Evolutionary conservation across 371 early-diverging fungal species (phyloP).

Genomic region (Conidiobolus incongruus): DNA sequence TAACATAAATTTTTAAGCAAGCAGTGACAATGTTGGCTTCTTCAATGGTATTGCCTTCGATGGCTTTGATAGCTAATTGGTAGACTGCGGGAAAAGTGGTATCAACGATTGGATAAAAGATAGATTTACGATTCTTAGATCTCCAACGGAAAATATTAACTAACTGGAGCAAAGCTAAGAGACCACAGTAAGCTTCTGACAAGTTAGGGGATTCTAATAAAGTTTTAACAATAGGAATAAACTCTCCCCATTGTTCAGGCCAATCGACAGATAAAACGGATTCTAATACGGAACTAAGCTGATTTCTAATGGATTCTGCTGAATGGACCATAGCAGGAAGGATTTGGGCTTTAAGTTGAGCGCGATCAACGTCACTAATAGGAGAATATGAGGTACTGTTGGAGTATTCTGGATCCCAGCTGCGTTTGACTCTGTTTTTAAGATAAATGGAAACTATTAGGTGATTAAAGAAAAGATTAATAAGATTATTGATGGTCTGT

Average conservation of each 20-base stretch:
- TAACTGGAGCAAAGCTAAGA: constrained; percentile 52
- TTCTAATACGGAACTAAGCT: constrained; percentile 35
- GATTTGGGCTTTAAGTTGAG: constrained; percentile 38
- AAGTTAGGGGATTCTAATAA: constrained; percentile 37
- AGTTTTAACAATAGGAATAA: constrained; percentile 30
- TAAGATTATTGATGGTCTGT: too few species aligned
- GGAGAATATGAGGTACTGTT: constrained; percentile 11
- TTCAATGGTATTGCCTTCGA: constrained; percentile 28
- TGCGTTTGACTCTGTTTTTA: constrained; percentile 58
- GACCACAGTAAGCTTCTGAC: constrained; percentile 38
- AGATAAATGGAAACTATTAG: constrained; percentile 76
- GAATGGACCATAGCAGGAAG: constrained; percentile 41
- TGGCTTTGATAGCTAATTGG: constrained; percentile 30
- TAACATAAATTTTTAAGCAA: constrained; percentile 46
- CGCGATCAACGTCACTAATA: constrained; percentile 44
- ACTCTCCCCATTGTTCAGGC: constrained; percentile 62
- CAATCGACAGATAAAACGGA: constrained; percentile 44
- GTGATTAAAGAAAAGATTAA: neutral
- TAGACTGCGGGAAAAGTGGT: constrained; percentile 49
- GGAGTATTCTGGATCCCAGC: constrained; percentile 33
- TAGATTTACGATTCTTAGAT: constrained; percentile 15
- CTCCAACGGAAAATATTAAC: constrained; percentile 47
- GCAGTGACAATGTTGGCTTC: constrained; percentile 65
- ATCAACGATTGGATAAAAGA: constrained; percentile 18
- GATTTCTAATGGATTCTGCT: constrained; percentile 41